phyloP scores from a whole-genome alignment of 2,329 filamentous ascomycete genomes.

The Cytospora chrysosperma region DNA sequence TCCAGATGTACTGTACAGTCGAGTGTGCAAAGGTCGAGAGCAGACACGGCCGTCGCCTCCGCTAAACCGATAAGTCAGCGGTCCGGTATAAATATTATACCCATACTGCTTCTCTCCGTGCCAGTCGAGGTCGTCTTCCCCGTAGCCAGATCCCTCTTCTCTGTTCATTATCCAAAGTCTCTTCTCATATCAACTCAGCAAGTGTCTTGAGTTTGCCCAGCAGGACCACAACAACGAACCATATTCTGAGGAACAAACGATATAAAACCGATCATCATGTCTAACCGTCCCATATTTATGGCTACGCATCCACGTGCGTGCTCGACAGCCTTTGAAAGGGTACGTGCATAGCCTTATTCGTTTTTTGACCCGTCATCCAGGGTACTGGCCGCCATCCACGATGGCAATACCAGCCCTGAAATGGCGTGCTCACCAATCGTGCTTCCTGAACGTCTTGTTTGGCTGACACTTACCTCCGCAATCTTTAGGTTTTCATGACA shows the following conservation, averaged over 20 bases:
- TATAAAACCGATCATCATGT: slow-evolving; percentile 52
- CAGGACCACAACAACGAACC: neutral
- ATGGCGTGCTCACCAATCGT: slow-evolving; percentile 24
- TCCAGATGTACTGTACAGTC: neutral
- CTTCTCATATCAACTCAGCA: neutral
- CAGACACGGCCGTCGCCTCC: slow-evolving; percentile 13
- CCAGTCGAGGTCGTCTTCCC: neutral
- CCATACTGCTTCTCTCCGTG: slow-evolving; percentile 11
- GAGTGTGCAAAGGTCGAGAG: neutral
- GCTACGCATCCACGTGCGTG: slow-evolving; percentile 93
- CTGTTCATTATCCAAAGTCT: neutral
- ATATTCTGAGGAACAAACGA: neutral
- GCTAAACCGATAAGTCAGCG: slow-evolving; percentile 8
- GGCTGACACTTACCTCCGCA: neutral
- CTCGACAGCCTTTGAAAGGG: slow-evolving; percentile 95
- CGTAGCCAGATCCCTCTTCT: slow-evolving; percentile 1
- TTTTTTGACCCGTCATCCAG: slow-evolving; percentile 10
- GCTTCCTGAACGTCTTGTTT: slow-evolving; percentile 3
- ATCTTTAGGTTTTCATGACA: slow-evolving; percentile 89
- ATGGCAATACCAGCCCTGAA: slow-evolving; percentile 16
- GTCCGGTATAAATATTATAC: slow-evolving; percentile 22
- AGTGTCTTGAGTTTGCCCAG: neutral
- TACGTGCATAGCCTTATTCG: slow-evolving; percentile 43
- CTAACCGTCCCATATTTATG: slow-evolving; percentile 81
- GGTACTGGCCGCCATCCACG: slow-evolving; percentile 11